Evolutionary conservation across 192 early-diverging fungal genomes (phyloP).

Genomic region (Coemansia sp.): DNA sequence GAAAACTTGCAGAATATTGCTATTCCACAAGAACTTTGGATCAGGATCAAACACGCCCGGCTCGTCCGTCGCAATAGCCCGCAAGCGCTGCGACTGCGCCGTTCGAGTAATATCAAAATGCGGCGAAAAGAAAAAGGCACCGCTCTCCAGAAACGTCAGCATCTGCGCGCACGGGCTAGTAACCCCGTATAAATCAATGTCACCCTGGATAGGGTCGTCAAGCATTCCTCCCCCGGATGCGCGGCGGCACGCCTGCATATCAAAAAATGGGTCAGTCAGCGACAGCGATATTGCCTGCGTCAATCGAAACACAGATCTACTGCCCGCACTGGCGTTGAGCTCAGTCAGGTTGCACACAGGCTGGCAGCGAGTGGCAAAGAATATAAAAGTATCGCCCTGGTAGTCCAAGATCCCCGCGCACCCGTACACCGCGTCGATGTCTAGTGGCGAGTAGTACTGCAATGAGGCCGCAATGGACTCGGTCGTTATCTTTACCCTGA

Average conservation of each 20-base stretch:
- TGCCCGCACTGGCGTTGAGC: constrained; percentile 53
- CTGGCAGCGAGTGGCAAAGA: constrained; percentile 64
- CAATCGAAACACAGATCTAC: constrained; percentile 59
- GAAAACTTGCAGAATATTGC: constrained; percentile 74
- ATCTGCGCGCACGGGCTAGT: constrained; percentile 76
- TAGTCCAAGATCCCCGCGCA: constrained; percentile 49
- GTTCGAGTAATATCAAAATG: constrained; percentile 85
- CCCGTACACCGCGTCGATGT: constrained; percentile 49
- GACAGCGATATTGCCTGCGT: constrained; percentile 74
- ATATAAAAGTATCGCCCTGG: constrained; percentile 66
- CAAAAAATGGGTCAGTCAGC: constrained; percentile 69
- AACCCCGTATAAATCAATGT: constrained; percentile 34
- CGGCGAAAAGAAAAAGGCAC: constrained; percentile 91
- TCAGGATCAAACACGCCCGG: constrained; percentile 54
- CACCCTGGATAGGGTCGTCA: constrained; percentile 45
- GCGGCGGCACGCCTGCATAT: constrained; percentile 49
- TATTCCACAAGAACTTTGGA: constrained; percentile 91
- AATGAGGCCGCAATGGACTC: constrained; percentile 18
- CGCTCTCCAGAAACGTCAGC: constrained; percentile 75
- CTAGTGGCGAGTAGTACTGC: constrained; percentile 36
- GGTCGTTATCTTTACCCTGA: constrained; percentile 15
- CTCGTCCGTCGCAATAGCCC: constrained; percentile 31
- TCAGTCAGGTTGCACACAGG: constrained; percentile 60
- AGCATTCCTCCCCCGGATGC: constrained; percentile 40
- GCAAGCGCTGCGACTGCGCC: constrained; percentile 63